Conservation (phyloP, 2,329 filamentous ascomycete species). For the Plectosphaerella plurivora region DNA sequence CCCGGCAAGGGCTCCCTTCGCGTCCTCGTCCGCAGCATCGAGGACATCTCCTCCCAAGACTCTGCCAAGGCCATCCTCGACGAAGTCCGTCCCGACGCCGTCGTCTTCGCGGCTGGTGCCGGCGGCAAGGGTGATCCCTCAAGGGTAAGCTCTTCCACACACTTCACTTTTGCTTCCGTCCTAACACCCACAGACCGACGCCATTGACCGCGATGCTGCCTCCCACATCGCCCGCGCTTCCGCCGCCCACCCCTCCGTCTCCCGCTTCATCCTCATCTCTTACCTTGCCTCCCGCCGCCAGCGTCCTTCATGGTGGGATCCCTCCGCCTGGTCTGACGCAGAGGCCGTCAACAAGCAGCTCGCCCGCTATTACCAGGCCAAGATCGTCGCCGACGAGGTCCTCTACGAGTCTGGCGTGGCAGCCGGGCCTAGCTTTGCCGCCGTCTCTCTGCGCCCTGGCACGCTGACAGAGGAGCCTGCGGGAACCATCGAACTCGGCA, state of each 20-base stretch:
- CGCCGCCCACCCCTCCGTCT: slow-evolving; percentile 46
- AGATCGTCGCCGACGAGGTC: slow-evolving; percentile 54
- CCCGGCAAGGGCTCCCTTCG: slow-evolving; percentile 56
- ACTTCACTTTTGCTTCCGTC: background rate
- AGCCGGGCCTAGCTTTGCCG: slow-evolving; percentile 36
- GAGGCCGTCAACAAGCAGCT: slow-evolving; percentile 40
- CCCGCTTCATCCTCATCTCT: slow-evolving; percentile 61
- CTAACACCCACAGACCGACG: slow-evolving; percentile 39
- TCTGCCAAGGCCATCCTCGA: slow-evolving; percentile 59
- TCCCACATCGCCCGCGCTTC: slow-evolving; percentile 58
- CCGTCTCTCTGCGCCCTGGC: slow-evolving; percentile 51
- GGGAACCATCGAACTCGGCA: slow-evolving; percentile 42
- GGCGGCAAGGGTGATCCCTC: slow-evolving; percentile 55
- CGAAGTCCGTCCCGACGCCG: slow-evolving; percentile 57
- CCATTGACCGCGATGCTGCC: slow-evolving; percentile 60
- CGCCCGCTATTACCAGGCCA: slow-evolving; percentile 54
- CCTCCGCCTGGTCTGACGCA: slow-evolving; percentile 42
- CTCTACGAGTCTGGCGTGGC: slow-evolving; percentile 42
- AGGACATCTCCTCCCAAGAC: slow-evolving; percentile 60
- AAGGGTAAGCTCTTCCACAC: slow-evolving; percentile 23
- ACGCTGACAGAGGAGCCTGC: slow-evolving; percentile 43
- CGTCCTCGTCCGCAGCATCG: slow-evolving; percentile 66
- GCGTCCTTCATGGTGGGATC: slow-evolving; percentile 52
- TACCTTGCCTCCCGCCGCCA: slow-evolving; percentile 50
- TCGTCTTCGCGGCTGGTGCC: slow-evolving; percentile 64